Evolutionary conservation across 2,329 filamentous ascomycete species (phyloP), one percentile per base, ranked within the genome.

Genomic region (Colletotrichum sublineola): DNA sequence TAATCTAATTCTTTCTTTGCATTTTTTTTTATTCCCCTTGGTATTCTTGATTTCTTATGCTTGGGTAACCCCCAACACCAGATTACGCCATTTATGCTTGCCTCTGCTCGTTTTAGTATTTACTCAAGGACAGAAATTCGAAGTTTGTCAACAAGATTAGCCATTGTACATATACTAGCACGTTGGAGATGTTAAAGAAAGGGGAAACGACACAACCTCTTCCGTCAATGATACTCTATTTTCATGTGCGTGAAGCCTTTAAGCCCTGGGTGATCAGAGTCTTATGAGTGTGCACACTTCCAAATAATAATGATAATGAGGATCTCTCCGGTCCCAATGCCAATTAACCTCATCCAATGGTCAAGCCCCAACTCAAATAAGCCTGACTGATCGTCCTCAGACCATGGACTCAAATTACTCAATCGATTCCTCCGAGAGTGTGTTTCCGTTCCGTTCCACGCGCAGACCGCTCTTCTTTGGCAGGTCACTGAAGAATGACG

Each of bases 81-180:
- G 60, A 69, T 64, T 60, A 72, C 69, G 60, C 53, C 60, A 61
- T 40, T 46, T 38, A 63, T 58, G 60, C 69, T 50, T 64, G 61
- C 36, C 18, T 38, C 46, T 38, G 50, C 61, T 61, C 61, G 55
- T 48, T 38, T 56, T n/a, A 56, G 53, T 61, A 69, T 60, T 66
- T 66, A 73, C 70, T 40, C 14, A 42, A 42, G 29, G 33, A 66
- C 55, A 72, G 61, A 44, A 40, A 42, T 55, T 53, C 2, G 36
- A 67, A 73, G 61, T 50, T 73, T 62, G 33, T 63, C 24, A 33
- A 18, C 1, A 60, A 55, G 60, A 53, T 60, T 70, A 65, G 70
- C 65, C 60, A 73, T 70, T 33, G 12, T 73, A 61, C 66, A 70
- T 62, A 57, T 57, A 14, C 36, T 52, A 55, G 29, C 53, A 46